Evolutionary conservation across 495 filamentous ascomycete species (phyloP).

Genomic region (Lasiosphaeria ovina): DNA sequence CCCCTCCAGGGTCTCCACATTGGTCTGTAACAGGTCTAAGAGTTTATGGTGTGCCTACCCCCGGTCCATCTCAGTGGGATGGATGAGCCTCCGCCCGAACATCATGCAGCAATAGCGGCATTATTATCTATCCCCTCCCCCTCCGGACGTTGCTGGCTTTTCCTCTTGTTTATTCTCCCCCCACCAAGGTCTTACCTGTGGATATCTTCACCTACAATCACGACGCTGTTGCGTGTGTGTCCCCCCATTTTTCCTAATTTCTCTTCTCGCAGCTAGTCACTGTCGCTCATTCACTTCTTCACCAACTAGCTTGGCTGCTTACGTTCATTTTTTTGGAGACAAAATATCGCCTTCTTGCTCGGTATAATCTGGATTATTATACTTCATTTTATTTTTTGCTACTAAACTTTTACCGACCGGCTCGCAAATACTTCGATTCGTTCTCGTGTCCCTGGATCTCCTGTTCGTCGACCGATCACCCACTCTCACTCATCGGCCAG

Average conservation of each 20-base stretch:
- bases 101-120: slow-evolving; percentile 38
- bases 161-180: slow-evolving; percentile 39
- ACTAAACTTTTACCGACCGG: slow-evolving; percentile 16
- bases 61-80: slow-evolving; percentile 26
- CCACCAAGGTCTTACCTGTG: slow-evolving; percentile 39
- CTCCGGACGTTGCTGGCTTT: slow-evolving; percentile 30
- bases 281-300: slow-evolving; percentile 50
- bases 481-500: slow-evolving; percentile 15
- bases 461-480: slow-evolving; percentile 25
- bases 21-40: slow-evolving; percentile 41
- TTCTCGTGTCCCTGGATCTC: slow-evolving; percentile 18
- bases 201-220: slow-evolving; percentile 40
- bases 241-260: slow-evolving; percentile 36
- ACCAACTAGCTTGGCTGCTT: slow-evolving; percentile 60
- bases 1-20: slow-evolving; percentile 29
- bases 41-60: slow-evolving; percentile 31
- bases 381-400: slow-evolving; percentile 23
- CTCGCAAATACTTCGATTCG: slow-evolving; percentile 16
- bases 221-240: slow-evolving; percentile 49
- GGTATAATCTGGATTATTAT: slow-evolving; percentile 46
- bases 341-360: slow-evolving; percentile 40
- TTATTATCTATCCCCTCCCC: slow-evolving; percentile 38
- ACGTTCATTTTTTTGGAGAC: slow-evolving; percentile 47
- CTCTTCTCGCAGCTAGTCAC: slow-evolving; percentile 53
- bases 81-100: slow-evolving; percentile 34